Evolutionary conservation across 306 rosid species (phyloP).

Genomic region (Fragaria ananassa): DNA sequence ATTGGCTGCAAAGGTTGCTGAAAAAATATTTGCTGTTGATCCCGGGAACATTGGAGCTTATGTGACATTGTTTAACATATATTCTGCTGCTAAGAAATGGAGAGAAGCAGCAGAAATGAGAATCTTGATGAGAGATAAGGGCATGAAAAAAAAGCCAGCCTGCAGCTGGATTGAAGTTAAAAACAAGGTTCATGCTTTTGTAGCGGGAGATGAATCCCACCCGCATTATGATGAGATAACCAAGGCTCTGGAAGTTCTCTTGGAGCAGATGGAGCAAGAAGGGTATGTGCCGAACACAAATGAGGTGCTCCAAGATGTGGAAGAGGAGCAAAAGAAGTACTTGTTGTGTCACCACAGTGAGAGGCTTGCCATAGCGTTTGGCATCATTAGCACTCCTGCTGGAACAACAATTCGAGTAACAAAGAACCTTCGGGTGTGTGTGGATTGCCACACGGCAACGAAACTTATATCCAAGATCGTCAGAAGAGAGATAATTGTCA

Average conservation of each 20-base stretch:
- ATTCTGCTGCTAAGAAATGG: slow-evolving; percentile 74
- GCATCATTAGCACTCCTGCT: slow-evolving; percentile 73
- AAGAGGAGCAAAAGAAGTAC: slow-evolving; percentile 67
- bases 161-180: slow-evolving; percentile 93
- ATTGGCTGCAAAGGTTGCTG: slow-evolving; percentile 72
- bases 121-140: slow-evolving; percentile 47
- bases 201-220: slow-evolving; percentile 80
- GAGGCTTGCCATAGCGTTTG: slow-evolving; percentile 83
- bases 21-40: slow-evolving; percentile 53
- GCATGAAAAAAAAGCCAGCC: slow-evolving; percentile 75
- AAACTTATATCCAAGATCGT: slow-evolving; percentile 70
- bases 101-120: slow-evolving; percentile 73
- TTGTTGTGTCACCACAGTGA: slow-evolving; percentile 67
- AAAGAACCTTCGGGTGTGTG: slow-evolving; percentile 74
- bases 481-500: slow-evolving; percentile 73
- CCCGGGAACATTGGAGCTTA: slow-evolving; percentile 69
- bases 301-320: slow-evolving; percentile 73
- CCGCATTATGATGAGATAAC: slow-evolving; percentile 56
- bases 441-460: slow-evolving; percentile 71
- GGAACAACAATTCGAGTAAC: slow-evolving; percentile 70
- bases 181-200: slow-evolving; percentile 61
- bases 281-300: slow-evolving; percentile 62
- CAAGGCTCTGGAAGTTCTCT: slow-evolving; percentile 49
- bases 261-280: slow-evolving; percentile 74
- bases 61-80: slow-evolving; percentile 64